Evolutionary conservation across 352 stramenopile genomes (phyloP).

Genomic region (Phytopythium oedochilum): DNA sequence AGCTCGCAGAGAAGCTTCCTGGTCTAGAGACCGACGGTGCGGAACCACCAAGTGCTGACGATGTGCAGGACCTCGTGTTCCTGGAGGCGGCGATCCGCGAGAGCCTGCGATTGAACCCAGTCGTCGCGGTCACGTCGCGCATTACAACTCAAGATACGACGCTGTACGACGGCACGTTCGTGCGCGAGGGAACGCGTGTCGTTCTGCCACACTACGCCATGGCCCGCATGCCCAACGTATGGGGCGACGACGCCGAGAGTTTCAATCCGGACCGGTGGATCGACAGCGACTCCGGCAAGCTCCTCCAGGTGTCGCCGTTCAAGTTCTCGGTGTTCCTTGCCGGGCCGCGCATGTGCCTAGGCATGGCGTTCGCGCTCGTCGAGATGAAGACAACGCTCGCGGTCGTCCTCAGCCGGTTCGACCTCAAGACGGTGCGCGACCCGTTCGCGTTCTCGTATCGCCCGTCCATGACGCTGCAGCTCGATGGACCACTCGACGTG

Average conservation of each 20-base stretch:
- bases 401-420: constrained; percentile 43
- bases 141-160: constrained; percentile 44
- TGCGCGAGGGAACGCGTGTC: constrained; percentile 50
- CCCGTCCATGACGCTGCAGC: constrained; percentile 39
- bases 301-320: constrained; percentile 43
- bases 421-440: constrained; percentile 36
- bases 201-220: constrained; percentile 63
- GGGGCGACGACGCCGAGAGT: constrained; percentile 51
- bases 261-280: constrained; percentile 75
- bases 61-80: constrained; percentile 41
- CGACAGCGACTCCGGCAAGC: constrained; percentile 28
- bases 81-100: constrained; percentile 46
- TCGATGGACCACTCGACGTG: constrained; percentile 28
- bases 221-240: constrained; percentile 46
- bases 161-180: constrained; percentile 60
- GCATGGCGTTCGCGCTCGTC: constrained; percentile 56
- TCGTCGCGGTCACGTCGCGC: constrained; percentile 51
- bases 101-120: constrained; percentile 53
- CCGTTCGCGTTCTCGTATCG: constrained; percentile 36
- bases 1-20: constrained; percentile 36
- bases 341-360: constrained; percentile 61
- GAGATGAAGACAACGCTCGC: constrained; percentile 64
- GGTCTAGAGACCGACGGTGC: constrained; percentile 23
- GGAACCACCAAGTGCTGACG: constrained; percentile 18
- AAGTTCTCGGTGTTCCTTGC: constrained; percentile 67